phyloP scores from a whole-genome alignment of 345 rosid species.

The Gynandropsis gynandra region DNA sequence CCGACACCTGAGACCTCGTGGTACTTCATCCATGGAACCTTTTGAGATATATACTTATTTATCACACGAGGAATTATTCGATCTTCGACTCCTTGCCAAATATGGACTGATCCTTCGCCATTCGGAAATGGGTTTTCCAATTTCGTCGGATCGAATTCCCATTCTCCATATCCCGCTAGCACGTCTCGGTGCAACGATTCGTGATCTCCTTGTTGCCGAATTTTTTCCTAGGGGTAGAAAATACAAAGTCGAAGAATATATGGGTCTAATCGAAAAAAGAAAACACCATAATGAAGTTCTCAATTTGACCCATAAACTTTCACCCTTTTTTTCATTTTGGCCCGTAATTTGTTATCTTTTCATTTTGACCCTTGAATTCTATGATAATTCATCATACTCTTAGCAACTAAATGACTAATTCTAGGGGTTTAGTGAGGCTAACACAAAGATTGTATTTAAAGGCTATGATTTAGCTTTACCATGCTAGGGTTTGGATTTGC shows the following conservation, averaged over 20 bases:
- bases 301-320: not conserved
- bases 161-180: conserved; percentile 47
- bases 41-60: conserved; percentile 41
- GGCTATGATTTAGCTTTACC: conserved; percentile 32
- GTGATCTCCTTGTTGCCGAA: conserved; percentile 57
- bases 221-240: conserved; percentile 32
- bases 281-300: not conserved
- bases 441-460: not conserved
- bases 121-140: conserved; percentile 51
- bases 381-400: too few relatives aligned
- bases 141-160: conserved; percentile 77
- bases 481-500: conserved; percentile 36
- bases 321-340: not conserved
- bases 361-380: too few relatives aligned
- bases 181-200: conserved; percentile 62
- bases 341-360: too few relatives aligned
- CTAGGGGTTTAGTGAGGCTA: not conserved
- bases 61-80: conserved; percentile 43
- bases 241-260: not conserved
- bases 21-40: conserved; percentile 70
- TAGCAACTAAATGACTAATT: too few relatives aligned
- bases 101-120: conserved; percentile 49
- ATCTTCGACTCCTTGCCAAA: conserved; percentile 77
- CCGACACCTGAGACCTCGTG: conserved; percentile 62
- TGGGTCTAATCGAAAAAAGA: not conserved